phyloP scores from a whole-genome alignment of 345 rosid species.

The Gossypium thurberi region DNA sequence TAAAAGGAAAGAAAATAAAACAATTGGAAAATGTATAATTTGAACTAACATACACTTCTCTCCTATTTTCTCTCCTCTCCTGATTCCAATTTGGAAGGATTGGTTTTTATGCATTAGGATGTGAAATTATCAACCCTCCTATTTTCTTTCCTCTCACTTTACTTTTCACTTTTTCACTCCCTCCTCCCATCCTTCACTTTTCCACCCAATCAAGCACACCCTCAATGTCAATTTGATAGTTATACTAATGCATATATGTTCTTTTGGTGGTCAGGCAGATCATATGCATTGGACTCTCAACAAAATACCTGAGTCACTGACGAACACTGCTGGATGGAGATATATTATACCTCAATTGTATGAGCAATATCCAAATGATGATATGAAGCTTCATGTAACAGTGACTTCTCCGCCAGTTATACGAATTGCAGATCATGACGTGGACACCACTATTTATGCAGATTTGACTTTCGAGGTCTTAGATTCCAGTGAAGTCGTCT shows the following conservation, averaged over 20 bases:
- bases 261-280: conserved; percentile 43
- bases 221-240: background rate
- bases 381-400: conserved; percentile 44
- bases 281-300: conserved; percentile 47
- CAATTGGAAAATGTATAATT: too few relatives aligned
- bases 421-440: conserved; percentile 28
- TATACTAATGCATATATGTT: conserved; percentile 12
- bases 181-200: too few relatives aligned
- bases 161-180: too few relatives aligned
- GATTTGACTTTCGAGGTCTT: conserved; percentile 48
- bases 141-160: too few relatives aligned
- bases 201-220: too few relatives aligned
- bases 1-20: too few relatives aligned
- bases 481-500: conserved; percentile 36
- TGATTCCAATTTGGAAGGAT: too few relatives aligned
- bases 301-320: conserved; percentile 35
- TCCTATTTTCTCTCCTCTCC: too few relatives aligned
- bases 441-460: conserved; percentile 31
- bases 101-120: too few relatives aligned
- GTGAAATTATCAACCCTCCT: too few relatives aligned
- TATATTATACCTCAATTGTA: conserved; percentile 53
- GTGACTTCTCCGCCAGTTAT: conserved; percentile 51
- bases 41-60: too few relatives aligned
- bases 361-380: conserved; percentile 44
- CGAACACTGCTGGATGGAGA: conserved; percentile 70